Evolutionary conservation across 2,329 filamentous ascomycete genomes (phyloP).

Genomic region (Chaetomium globosum): DNA sequence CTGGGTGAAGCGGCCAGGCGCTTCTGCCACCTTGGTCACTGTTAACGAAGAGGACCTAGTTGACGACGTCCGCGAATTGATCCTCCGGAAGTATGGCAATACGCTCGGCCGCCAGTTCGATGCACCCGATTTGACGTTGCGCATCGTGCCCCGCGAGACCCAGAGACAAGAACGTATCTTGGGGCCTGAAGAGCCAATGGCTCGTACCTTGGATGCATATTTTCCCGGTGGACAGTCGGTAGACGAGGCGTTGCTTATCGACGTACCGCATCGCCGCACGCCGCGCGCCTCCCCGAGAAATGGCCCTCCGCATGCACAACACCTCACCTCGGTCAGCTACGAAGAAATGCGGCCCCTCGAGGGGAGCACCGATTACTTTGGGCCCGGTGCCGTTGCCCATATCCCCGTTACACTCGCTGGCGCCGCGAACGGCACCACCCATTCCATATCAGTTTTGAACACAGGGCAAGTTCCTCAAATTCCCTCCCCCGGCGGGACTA

Average conservation of each 20-base stretch:
- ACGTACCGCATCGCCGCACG: slow-evolving; percentile 74
- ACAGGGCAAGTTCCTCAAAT: slow-evolving; percentile 79
- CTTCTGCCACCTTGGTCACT: slow-evolving; percentile 83
- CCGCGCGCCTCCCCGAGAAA: slow-evolving; percentile 76
- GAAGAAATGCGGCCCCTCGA: slow-evolving; percentile 70
- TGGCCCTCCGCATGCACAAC: slow-evolving; percentile 49
- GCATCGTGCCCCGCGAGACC: slow-evolving; percentile 73
- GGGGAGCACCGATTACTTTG: slow-evolving; percentile 79
- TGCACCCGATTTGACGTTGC: slow-evolving; percentile 81
- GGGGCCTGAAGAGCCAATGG: slow-evolving; percentile 84
- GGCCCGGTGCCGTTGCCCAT: slow-evolving; percentile 57
- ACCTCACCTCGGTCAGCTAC: slow-evolving; percentile 55
- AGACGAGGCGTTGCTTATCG: slow-evolving; percentile 88
- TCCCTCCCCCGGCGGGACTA: slow-evolving; percentile 71
- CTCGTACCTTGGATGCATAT: slow-evolving; percentile 74
- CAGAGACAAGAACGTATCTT: slow-evolving; percentile 67
- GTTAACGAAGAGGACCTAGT: slow-evolving; percentile 88
- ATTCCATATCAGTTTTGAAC: slow-evolving; percentile 71
- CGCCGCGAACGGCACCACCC: slow-evolving; percentile 42
- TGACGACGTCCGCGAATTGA: slow-evolving; percentile 90
- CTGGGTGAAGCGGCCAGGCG: slow-evolving; percentile 87
- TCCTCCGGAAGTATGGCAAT: slow-evolving; percentile 91
- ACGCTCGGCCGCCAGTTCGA: slow-evolving; percentile 87
- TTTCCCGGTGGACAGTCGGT: slow-evolving; percentile 86
- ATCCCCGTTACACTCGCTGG: slow-evolving; percentile 45